Percentiles rank a stretch among this genome's conserved stretches.
phyloP scores from a whole-genome alignment of 257 asterid genomes.

The Salvia rosmarinus region DNA sequence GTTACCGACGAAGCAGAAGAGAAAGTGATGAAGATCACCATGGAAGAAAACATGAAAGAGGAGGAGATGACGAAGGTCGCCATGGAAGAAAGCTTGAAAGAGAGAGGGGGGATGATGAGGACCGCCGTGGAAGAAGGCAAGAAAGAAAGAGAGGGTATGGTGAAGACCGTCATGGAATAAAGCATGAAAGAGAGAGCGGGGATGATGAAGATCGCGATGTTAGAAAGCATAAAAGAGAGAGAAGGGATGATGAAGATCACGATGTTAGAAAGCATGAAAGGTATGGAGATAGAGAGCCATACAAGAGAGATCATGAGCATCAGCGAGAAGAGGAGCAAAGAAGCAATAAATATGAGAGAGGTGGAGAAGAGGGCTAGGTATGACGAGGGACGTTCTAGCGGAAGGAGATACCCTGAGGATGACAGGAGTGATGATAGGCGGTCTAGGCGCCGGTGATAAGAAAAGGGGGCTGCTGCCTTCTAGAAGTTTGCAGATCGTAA shows the following conservation, averaged over 20 bases:
- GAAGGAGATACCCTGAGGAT: constrained; percentile 49
- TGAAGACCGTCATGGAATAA: constrained; percentile 45
- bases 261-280: constrained; percentile 47
- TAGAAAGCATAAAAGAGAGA: constrained; percentile 45
- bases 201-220: constrained; percentile 49
- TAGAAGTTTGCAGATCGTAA: constrained; percentile 31
- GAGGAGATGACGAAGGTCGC: neutral
- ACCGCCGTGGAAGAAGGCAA: constrained; percentile 5
- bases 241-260: constrained; percentile 9
- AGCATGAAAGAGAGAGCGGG: constrained; percentile 34
- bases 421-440: constrained; percentile 61
- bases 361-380: constrained; percentile 61
- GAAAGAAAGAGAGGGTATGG: constrained; percentile 39
- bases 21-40: constrained; percentile 6
- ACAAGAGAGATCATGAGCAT: constrained; percentile 47
- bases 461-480: neutral
- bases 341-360: constrained; percentile 51
- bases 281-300: constrained; percentile 54
- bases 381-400: constrained; percentile 58
- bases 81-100: neutral
- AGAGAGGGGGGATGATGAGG: neutral
- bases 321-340: constrained; percentile 44
- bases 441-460: constrained; percentile 43
- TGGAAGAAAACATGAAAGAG: constrained; percentile 1
- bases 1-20: neutral